Evolutionary conservation across 768 basidiomycete species (phyloP), one percentile per base, ranked within the genome.

Genomic region (Xerocomellus chrysenteron): DNA sequence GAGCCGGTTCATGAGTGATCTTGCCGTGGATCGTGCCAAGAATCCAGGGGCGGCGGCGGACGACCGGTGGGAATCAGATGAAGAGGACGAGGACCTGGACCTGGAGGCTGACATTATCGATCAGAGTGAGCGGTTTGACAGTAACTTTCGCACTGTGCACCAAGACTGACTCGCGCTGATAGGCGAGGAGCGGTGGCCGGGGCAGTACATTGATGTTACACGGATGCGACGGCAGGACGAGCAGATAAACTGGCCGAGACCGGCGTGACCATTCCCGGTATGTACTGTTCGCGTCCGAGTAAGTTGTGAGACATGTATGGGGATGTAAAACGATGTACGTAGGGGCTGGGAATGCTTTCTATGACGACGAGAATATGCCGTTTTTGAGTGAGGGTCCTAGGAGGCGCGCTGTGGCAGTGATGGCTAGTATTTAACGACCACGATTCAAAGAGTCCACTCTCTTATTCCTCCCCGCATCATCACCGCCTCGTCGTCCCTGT

Each of bases 131-230:
- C 77, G 37, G 45, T 47, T 50, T 8, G 49, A 41, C 42, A 10
- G 50, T n/a, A 47, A 42, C 30, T 36, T 52, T 33, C 37, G 44
- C 57, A 19, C 28, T 50, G 47, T 33, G 44, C 42, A n/a, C 44
- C n/a, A 30, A 26, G 26, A 26, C 61, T 68, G 52, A 62, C 43
- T 32, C 11, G 14, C 14, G 47, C 52, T 59, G 26, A 43, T 62
- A 90, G 90, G 81, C 65, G 86, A 88, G 49, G 86, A 86, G 40
- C 75, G 76, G 13, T 87, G 84, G 77, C 87, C 87, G 0, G 85
- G 85, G 8, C 82, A 88, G 65, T 90, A 89, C 65, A 82, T 90
- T 58, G 90, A 92, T 67, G 75, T 92, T 17, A 90, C 83, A 12
- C 79, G 81, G 30, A 77, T 82, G 51, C 77, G 81, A 62, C 76